Percentiles rank a stretch among this genome's conserved stretches.
Evolutionary conservation across 2,329 filamentous ascomycete species (phyloP).

Genomic region (Amauroascus verrucosus): DNA sequence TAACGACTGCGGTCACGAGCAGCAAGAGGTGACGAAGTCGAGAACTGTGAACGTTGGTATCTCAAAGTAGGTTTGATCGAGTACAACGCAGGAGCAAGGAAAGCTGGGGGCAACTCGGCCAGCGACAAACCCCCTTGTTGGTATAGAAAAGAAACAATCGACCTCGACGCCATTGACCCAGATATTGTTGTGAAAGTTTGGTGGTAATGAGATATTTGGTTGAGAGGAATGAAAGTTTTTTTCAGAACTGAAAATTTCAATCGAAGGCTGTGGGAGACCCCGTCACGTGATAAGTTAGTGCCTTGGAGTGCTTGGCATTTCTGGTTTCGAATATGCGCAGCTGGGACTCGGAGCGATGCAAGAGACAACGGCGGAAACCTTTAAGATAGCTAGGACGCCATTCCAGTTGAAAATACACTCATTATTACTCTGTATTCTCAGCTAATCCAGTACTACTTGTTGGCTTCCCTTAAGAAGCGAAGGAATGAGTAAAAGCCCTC

Average conservation of each 20-base stretch:
- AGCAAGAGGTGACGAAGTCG: constrained; percentile 27
- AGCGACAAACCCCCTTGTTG: constrained; percentile 27
- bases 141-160: constrained; percentile 26
- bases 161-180: constrained; percentile 30
- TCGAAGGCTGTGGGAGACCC: neutral
- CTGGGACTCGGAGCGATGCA: too few species aligned
- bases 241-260: neutral
- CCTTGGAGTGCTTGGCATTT: neutral
- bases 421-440: too few species aligned
- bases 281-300: neutral
- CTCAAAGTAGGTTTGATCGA: constrained; percentile 2
- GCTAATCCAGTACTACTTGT: too few species aligned
- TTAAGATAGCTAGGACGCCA: too few species aligned
- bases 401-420: too few species aligned
- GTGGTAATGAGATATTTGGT: neutral
- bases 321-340: too few species aligned
- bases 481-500: neutral
- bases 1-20: constrained; percentile 61
- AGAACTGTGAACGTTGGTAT: constrained; percentile 16
- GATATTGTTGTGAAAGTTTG: constrained; percentile 1
- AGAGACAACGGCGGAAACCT: too few species aligned
- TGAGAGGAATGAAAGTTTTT: neutral
- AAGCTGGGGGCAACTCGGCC: constrained; percentile 35
- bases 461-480: neutral
- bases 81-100: constrained; percentile 33